phyloP scores from a whole-genome alignment of 2,329 filamentous ascomycete genomes.

The Hypoxylon sp. region DNA sequence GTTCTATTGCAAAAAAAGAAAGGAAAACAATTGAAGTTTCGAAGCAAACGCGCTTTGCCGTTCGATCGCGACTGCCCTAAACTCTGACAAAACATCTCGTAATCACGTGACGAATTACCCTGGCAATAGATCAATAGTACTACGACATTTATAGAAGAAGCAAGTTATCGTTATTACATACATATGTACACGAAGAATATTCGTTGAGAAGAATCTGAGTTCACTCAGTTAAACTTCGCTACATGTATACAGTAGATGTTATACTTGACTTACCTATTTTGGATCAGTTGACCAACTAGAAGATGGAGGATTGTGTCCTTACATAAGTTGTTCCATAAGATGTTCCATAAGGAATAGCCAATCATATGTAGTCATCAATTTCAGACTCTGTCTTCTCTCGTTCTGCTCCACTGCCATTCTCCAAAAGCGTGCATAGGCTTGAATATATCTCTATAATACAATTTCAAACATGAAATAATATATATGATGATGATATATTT shows the following conservation, averaged over 20 bases:
- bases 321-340: conserved; percentile 7
- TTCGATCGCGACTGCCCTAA: not conserved
- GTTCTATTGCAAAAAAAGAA: not conserved
- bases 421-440: not conserved
- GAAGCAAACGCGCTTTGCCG: conserved; percentile 1
- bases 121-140: conserved; percentile 9
- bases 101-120: conserved; percentile 36
- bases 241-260: conserved; percentile 1
- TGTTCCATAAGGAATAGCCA: conserved; percentile 11
- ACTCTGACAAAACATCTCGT: conserved; percentile 22
- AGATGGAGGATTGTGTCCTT: conserved; percentile 6
- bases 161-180: conserved; percentile 1
- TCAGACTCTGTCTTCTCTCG: not conserved
- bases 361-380: conserved; percentile 5
- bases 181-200: not conserved
- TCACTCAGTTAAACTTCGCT: conserved; percentile 6
- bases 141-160: not conserved
- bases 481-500: not conserved
- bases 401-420: not conserved
- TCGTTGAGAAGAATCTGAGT: not conserved
- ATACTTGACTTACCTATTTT: conserved; percentile 25
- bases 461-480: not conserved
- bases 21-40: not conserved
- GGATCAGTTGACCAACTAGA: conserved; percentile 25
- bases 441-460: not conserved